phyloP scores from a whole-genome alignment of 1,139 yeast species.

The Spencermartinsiella ligniputridi region DNA sequence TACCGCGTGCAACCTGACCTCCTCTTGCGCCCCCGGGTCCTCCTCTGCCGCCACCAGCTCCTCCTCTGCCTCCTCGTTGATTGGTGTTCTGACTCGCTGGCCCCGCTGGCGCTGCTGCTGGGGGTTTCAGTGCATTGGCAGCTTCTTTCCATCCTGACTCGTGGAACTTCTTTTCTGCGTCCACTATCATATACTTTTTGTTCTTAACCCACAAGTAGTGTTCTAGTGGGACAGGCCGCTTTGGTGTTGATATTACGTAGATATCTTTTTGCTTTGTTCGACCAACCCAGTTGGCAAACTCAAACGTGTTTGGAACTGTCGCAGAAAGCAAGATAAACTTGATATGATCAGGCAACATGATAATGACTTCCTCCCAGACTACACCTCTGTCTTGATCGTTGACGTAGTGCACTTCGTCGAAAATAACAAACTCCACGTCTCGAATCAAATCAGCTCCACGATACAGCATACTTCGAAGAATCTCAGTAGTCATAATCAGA shows the following conservation, averaged over 20 bases:
- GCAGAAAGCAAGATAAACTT: conserved; percentile 86
- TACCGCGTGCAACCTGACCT: conserved; percentile 32
- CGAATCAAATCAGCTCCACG: conserved; percentile 94
- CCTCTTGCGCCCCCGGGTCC: conserved; percentile 29
- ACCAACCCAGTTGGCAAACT: conserved; percentile 98
- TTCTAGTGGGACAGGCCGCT: conserved; percentile 93
- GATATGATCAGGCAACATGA: conserved; percentile 93
- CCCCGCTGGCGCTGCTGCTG: conserved; percentile 36
- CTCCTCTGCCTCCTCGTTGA: conserved; percentile 26
- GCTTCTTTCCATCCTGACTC: conserved; percentile 63
- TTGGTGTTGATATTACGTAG: conserved; percentile 91
- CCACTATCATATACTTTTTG: conserved; percentile 65
- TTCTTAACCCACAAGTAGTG: conserved; percentile 77
- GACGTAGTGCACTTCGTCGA: conserved; percentile 97
- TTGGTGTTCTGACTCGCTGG: conserved; percentile 30
- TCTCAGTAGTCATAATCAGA: conserved; percentile 96
- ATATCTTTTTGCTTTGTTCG: conserved; percentile 94
- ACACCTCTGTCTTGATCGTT: conserved; percentile 97
- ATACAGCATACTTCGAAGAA: conserved; percentile 89
- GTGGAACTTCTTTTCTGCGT: conserved; percentile 63
- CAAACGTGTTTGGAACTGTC: conserved; percentile 95
- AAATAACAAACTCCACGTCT: conserved; percentile 95
- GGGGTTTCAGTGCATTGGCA: conserved; percentile 44
- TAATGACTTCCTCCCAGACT: conserved; percentile 98
- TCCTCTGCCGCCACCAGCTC: conserved; percentile 22